phyloP scores from a whole-genome alignment of 345 rosid species.

The Camelina laxa region DNA sequence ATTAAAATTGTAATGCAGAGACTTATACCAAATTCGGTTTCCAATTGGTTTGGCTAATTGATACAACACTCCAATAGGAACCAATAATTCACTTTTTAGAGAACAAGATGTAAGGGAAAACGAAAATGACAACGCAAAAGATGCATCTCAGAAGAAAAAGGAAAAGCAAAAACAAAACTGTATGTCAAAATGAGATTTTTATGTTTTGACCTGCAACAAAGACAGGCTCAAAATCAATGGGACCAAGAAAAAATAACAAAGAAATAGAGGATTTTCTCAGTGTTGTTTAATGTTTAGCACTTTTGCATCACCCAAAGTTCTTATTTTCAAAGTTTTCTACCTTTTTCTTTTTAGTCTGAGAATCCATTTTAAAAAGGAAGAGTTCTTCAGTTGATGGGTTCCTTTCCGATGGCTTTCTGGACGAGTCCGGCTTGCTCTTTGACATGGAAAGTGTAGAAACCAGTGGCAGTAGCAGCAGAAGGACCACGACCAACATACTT shows the following conservation, averaged over 20 bases:
- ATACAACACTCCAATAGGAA: neutral
- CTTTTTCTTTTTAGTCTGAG: slow-evolving; percentile 20
- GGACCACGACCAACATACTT: slow-evolving; percentile 76
- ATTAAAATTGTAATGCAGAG: neutral
- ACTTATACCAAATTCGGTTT: neutral
- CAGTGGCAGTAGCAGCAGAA: slow-evolving; percentile 77
- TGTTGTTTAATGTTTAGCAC: slow-evolving; percentile 3
- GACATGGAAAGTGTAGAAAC: slow-evolving; percentile 61
- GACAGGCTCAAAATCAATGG: slow-evolving; percentile 37
- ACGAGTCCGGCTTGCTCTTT: slow-evolving; percentile 65
- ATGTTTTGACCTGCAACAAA: slow-evolving; percentile 26
- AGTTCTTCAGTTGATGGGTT: slow-evolving; percentile 47
- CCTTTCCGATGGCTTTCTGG: slow-evolving; percentile 57
- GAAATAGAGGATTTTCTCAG: slow-evolving; percentile 34
- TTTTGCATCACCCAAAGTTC: no score
- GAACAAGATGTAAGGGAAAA: neutral
- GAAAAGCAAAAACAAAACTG: slow-evolving; percentile 19
- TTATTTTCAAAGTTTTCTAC: slow-evolving; percentile 36
- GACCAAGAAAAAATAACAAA: slow-evolving; percentile 31
- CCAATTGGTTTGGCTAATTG: neutral
- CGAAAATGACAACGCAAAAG: slow-evolving; percentile 1
- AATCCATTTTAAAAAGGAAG: neutral
- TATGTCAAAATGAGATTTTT: slow-evolving; percentile 1
- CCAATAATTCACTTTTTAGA: neutral
- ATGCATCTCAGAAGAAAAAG: neutral